phyloP scores from a whole-genome alignment of 1,139 yeast genomes.

The Zygotorulaspora mrakii region DNA sequence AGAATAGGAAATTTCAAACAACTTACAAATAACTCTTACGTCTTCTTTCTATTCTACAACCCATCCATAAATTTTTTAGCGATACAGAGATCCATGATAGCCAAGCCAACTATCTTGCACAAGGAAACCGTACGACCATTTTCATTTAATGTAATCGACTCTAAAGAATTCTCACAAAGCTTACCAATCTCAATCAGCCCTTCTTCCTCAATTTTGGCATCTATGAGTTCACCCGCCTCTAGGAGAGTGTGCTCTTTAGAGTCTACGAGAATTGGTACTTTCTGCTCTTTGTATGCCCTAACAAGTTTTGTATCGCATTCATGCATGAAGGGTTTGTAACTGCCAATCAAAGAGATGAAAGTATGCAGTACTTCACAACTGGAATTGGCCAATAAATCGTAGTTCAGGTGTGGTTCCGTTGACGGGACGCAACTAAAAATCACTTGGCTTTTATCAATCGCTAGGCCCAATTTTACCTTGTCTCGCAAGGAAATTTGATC shows the following conservation, averaged over 20 bases:
- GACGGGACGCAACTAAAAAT: slow-evolving; percentile 62
- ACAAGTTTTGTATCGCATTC: slow-evolving; percentile 54
- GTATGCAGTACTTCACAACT: slow-evolving; percentile 36
- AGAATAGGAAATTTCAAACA: not conserved
- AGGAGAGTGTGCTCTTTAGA: slow-evolving; percentile 51
- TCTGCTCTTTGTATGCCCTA: slow-evolving; percentile 21
- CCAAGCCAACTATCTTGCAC: slow-evolving; percentile 55
- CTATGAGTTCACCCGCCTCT: slow-evolving; percentile 66
- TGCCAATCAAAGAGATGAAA: slow-evolving; percentile 60
- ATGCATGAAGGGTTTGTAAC: slow-evolving; percentile 65
- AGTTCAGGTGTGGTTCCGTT: slow-evolving; percentile 45
- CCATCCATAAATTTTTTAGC: slow-evolving; percentile 28
- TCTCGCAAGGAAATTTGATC: slow-evolving; percentile 16
- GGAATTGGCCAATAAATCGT: slow-evolving; percentile 38
- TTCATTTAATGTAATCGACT: slow-evolving; percentile 10
- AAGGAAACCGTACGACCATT: slow-evolving; percentile 39
- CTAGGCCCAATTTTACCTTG: slow-evolving; percentile 24
- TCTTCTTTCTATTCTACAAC: not conserved
- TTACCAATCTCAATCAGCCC: slow-evolving; percentile 48
- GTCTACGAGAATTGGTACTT: slow-evolving; percentile 51
- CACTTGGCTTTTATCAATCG: slow-evolving; percentile 36
- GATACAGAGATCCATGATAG: slow-evolving; percentile 57
- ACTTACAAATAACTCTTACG: not conserved
- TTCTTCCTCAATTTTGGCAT: slow-evolving; percentile 39
- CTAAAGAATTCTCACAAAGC: slow-evolving; percentile 22